These are phyloP conservation scores for Aspergillus steynii DNA, from an alignment of 495 filamentous ascomycete genomes.

Conservation along the genomic window DNA sequence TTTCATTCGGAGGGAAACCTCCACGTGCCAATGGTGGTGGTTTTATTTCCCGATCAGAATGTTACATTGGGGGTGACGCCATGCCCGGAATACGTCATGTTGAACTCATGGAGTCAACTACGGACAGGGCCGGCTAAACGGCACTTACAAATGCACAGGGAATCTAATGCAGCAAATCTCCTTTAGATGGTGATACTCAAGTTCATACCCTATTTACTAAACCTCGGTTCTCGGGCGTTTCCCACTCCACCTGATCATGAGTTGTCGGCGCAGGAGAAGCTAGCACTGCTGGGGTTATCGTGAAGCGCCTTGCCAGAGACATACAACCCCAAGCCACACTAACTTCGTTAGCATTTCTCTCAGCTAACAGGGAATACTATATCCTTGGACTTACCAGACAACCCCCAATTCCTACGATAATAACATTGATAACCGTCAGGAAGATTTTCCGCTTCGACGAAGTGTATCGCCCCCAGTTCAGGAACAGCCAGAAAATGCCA, in stretches of 20 bases:
- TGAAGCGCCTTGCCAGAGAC: slow-evolving; percentile 44
- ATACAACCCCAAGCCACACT: slow-evolving; percentile 48
- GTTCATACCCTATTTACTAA: not conserved
- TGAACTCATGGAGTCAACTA: not conserved
- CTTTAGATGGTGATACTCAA: not conserved
- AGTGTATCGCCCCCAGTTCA: slow-evolving; percentile 36
- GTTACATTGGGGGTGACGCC: not conserved
- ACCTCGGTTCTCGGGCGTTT: not conserved
- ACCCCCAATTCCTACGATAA: slow-evolving; percentile 33
- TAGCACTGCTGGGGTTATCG: slow-evolving; percentile 35
- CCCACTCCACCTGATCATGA: slow-evolving; percentile 5
- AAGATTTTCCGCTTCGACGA: slow-evolving; percentile 32
- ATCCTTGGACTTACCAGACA: slow-evolving; percentile 30
- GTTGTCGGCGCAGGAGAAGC: slow-evolving; percentile 48
- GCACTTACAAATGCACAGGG: no score
- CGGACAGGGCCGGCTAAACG: not conserved
- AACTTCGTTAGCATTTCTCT: not conserved
- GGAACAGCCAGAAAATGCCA: slow-evolving; percentile 45
- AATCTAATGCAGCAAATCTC: not conserved
- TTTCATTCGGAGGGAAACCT: not conserved
- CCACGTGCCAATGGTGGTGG: not conserved
- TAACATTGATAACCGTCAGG: slow-evolving; percentile 33
- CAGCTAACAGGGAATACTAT: not conserved
- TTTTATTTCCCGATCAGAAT: not conserved
- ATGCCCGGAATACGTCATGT: not conserved